Base-by-base conservation (phyloP, 108 stramenopile genomes). In the Skeletonema tropicum region DNA sequence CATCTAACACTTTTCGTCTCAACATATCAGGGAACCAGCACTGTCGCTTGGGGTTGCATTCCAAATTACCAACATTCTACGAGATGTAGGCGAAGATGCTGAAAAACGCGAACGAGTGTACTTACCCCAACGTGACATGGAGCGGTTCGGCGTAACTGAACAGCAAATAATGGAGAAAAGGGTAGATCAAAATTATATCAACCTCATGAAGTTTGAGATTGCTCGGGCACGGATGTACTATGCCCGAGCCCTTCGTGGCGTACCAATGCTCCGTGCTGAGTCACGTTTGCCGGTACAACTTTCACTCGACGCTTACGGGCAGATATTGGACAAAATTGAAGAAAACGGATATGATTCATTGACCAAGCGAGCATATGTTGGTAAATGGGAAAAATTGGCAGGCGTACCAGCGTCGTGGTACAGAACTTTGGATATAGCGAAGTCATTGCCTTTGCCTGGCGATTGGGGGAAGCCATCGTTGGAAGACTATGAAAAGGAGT, bases 31-130 rank as follows among this genome's bases (percentile, higher is more conserved):
- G 82, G 93, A 96, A 70, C 98, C 97, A 5, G 97, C 97, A 9
- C 88, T 98, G 17, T 92, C 94, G 7, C 82, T 99, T 25, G 98
- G 97, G n/a, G 96, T 98, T 36, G 98, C 97, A 55, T 94, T 99
- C 75, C 98, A 99, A 89, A 80, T 99, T 66, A 99, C 98, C 66
- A 99, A 99, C 79, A 99, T 99, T 62, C 88, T 99, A 6, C 90
- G 98, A 9, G 97, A 98, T 68, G 97, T 99, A 6, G 98, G 98
- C 15, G 98, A 99, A 81, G 98, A 99, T 76, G 93, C 97, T 4
- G 86, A 76, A 26, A 83, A 88, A 61, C 88, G 97, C 25, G 97
- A 94, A 14, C 81, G 98, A 61, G 92, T 98, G 12, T 99, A 99
- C 84, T 77, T 99, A 3, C 98, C 98, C 13, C 83, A 73, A 66